Evolutionary conservation across 202 grass and related monocot genomes (phyloP), one percentile per base, ranked within the genome.

Genomic region (Hordeum pubiflorum): DNA sequence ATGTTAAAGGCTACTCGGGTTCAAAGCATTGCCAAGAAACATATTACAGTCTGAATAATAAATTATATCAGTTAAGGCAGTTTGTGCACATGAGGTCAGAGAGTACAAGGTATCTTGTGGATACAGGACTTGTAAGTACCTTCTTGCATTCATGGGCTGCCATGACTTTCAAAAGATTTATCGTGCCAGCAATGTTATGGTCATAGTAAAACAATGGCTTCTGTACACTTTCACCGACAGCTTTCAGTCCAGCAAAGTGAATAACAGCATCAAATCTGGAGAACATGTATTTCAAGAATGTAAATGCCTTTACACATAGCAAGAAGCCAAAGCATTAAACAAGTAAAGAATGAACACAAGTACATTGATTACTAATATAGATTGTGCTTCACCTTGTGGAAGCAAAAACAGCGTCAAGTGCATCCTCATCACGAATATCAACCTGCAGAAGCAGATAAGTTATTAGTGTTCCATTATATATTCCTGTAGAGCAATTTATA

Each of bases 181-280:
- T 86, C 1, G 95, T 98, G 23, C 95, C 90, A 52, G 82, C 75
- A 64, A 98, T 76, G 81, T 98, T 98, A 82, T 94, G 83, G 87
- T 98, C 86, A n/a, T 94, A 98, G 81, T 98, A 98, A 70, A 98
- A 87, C 87, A 98, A 88, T 18, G 95, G 95, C 17, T 94, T 98
- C 77, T 94, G 77, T 46, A 98, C 92, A 62, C 95, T 98, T 87
- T 94, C 95, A 63, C 95, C 92, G 48, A 95, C 95, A 48, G 95
- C 90, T 91, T 98, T 98, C 69, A 94, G 70, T 27, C 95, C 95
- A 79, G 95, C 95, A 71, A 94, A 94, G 77, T 98, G 95, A 82
- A 98, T 86, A 75, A 98, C 95, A 69, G 95, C 95, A 89, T 98
- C 92, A 75, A 98, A 94, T 72, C 95, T 98, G 83, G 60, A 88